Evolutionary conservation across 768 basidiomycete species (phyloP), one percentile per base, ranked within the genome.

Genomic region (Boletus patriciae): DNA sequence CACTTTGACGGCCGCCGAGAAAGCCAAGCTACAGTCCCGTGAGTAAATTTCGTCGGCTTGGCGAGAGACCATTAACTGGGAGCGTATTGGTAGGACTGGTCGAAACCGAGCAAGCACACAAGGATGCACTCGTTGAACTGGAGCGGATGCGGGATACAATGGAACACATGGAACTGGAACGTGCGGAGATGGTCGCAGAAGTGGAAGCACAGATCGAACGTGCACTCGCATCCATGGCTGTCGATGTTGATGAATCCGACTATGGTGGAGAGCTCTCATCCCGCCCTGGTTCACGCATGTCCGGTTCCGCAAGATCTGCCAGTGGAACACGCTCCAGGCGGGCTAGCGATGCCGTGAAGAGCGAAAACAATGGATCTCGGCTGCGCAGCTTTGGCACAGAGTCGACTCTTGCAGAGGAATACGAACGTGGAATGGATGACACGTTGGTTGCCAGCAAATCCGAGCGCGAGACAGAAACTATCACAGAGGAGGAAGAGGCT

Each of bases 171-270:
- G 92, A 94, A 69, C 76, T 83, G 65, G 92, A 90, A 74, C 89
- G 92, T 59, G 83, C 86, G 50, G 88, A 87, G 66, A 91, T 92
- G 92, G 87, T 94, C 41, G 90, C 90, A n/a, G 92, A 94, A 73
- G 91, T 94, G 23, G 92, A 94, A 68, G 89, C 88, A 27, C 92
- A 94, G 75, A 94, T 94, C 64, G 92, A 93, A 71, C 81, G 88
- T 54, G 92, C 92, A 1, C 78, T 94, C 48, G 87, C 83, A 27
- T 88, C 88, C 25, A 92, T 94, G 90, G 85, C 87, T 25, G 87
- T 92, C 57, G 88, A 86, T 61, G 78, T 88, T 51, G 70, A 72
- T 5, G 88, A 90, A 52, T 90, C 88, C 18, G 90, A 92, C 62
- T 88, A 88, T 54, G 80, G 79, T 42, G 72, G 70, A 9, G 71